Evolutionary conservation across 257 asterid genomes (phyloP).

Genomic region (Vinca minor): DNA sequence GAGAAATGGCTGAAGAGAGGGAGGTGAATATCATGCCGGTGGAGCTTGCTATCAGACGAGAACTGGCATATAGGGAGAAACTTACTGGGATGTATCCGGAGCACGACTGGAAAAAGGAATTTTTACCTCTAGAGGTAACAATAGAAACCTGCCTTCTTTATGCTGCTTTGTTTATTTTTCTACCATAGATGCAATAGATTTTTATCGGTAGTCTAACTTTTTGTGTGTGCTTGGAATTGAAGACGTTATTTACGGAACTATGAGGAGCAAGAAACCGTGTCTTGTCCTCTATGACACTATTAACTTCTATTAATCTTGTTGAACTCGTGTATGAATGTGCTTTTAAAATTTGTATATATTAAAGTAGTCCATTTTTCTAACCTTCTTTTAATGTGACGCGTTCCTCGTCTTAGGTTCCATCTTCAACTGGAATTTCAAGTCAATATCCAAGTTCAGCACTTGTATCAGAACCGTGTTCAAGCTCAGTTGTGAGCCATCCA

Average conservation of each 20-base stretch:
- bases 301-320: neutral
- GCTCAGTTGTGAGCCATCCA: constrained; percentile 6
- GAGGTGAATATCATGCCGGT: constrained; percentile 9
- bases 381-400: too few relatives aligned
- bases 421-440: constrained; percentile 1
- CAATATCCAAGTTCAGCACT: neutral
- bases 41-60: constrained; percentile 22
- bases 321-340: neutral
- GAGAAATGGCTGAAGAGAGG: constrained; percentile 31
- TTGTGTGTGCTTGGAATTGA: neutral
- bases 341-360: neutral
- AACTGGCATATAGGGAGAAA: constrained; percentile 20
- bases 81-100: constrained; percentile 14
- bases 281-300: too few relatives aligned
- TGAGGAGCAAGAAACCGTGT: neutral
- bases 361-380: too few relatives aligned
- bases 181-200: neutral
- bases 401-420: constrained; percentile 18
- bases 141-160: neutral
- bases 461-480: neutral
- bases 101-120: neutral
- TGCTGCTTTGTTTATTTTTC: neutral
- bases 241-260: too few relatives aligned
- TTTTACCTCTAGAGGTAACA: constrained; percentile 22
- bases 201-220: neutral